Base-by-base conservation (phyloP, 2,329 filamentous ascomycete species). In the Alternaria sp. region DNA sequence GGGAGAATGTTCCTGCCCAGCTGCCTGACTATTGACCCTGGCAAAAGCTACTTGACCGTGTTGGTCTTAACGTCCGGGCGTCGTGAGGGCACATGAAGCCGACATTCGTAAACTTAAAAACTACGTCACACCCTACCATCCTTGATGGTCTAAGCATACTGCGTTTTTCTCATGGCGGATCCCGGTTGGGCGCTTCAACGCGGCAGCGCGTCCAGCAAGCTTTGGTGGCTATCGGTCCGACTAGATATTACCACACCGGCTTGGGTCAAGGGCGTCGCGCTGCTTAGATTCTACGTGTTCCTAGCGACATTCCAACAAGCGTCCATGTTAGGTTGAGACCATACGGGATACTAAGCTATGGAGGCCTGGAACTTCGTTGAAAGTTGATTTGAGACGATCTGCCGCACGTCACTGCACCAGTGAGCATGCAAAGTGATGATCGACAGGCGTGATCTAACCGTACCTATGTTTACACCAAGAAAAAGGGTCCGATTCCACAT, bases 211-310 rank as follows among this genome's bases (percentile, higher is more conserved):
- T 63, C 63, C 68, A 71, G 65, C 68, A 64, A 62, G 64, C 67
- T 72, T 65, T 73, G 69, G 61, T 59, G 52, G 17, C 53, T 62
- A 72, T 78, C 76, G 76, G 76, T 56, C 76, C 76, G 76, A 77
- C 60, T 77, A 15, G 46, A 61, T 62, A 69, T 68, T 71, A 69
- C 64, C 56, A 66, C 64, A 63, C 73, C 72, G 67, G 67, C 72
- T 73, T 67, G 63, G 71, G 69, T 58, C 69, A 67, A 61, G 63
- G 62, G 67, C 28, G 65, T 72, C 62, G 66, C 68, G 66, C 66
- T 61, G 58, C 63, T 66, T 59, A 60, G 61, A 59, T 52, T 40
- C 49, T 67, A 62, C 56, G 59, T 52, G 63, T 65, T 62, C 59
- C 67, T 65, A 61, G 62, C 63, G 55, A 67, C 69, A 66, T 67